phyloP scores from a whole-genome alignment of 805 yeast species.

The Cyberlindnera veronae region DNA sequence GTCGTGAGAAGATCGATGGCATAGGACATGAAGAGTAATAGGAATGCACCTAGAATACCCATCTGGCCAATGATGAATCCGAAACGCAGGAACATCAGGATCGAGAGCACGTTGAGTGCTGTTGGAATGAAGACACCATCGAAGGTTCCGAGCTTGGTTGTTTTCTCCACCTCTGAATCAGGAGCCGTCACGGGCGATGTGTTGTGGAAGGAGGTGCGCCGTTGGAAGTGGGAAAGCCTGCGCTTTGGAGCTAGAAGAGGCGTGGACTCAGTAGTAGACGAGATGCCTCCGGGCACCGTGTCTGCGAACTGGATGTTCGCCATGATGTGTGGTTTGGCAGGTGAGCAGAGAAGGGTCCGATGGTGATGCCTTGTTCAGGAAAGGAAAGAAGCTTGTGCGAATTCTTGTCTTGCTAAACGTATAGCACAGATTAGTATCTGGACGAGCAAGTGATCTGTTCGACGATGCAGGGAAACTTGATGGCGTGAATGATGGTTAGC shows the following conservation, averaged over 20 bases:
- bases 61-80: constrained; percentile 95
- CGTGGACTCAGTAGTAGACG: constrained; percentile 28
- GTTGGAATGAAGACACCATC: constrained; percentile 95
- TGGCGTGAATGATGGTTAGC: no score
- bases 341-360: no score
- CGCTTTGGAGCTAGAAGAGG: constrained; percentile 24
- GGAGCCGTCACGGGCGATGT: constrained; percentile 9
- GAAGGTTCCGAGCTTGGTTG: constrained; percentile 66
- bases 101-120: constrained; percentile 85
- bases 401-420: no score
- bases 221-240: constrained; percentile 12
- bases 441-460: no score
- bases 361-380: no score
- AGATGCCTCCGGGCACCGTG: constrained; percentile 5
- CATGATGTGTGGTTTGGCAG: constrained; percentile 1
- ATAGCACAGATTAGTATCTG: no score
- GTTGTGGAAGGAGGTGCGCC: constrained; percentile 18
- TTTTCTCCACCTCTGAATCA: constrained; percentile 1
- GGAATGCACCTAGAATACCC: constrained; percentile 78
- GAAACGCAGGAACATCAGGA: constrained; percentile 90
- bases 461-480: no score
- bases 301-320: constrained; percentile 6
- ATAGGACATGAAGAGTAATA: constrained; percentile 69
- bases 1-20: constrained; percentile 81
- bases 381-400: no score